A percentile compares a stretch with the other conserved stretches of the same genome.
phyloP scores from a whole-genome alignment of 176 grass and related monocot genomes.

The Lolium rigidum region DNA sequence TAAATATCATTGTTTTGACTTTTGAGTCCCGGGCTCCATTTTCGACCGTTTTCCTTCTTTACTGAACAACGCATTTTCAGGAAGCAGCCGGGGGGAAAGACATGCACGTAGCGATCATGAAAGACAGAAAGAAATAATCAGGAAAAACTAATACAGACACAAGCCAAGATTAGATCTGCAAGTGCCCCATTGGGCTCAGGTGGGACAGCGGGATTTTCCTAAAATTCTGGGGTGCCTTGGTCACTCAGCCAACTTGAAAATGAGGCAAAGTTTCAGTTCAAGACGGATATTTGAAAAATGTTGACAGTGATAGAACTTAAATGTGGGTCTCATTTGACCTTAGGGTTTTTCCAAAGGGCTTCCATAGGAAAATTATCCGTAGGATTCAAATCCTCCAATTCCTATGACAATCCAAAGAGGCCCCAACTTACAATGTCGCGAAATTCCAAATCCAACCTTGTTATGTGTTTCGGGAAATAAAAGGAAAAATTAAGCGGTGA shows the following conservation, averaged over 20 bases:
- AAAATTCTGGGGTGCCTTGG: not conserved
- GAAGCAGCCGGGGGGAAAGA: not conserved
- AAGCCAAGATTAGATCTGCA: constrained; percentile 40
- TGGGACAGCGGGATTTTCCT: not conserved
- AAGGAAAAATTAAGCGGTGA: too few relatives aligned
- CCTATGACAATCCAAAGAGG: too few relatives aligned
- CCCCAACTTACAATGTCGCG: too few relatives aligned
- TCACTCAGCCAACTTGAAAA: not conserved
- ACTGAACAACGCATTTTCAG: constrained; percentile 8
- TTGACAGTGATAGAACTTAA: too few relatives aligned
- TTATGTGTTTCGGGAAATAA: too few relatives aligned
- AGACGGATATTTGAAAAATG: not conserved
- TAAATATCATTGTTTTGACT: not conserved
- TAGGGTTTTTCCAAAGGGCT: too few relatives aligned
- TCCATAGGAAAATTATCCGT: too few relatives aligned
- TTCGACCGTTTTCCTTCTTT: not conserved
- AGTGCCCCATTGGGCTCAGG: not conserved
- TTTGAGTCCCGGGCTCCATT: too few relatives aligned
- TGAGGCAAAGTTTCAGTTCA: not conserved
- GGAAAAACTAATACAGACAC: constrained; percentile 1
- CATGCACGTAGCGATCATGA: constrained; percentile 1
- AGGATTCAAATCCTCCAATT: too few relatives aligned
- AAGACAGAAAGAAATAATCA: not conserved
- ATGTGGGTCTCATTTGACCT: too few relatives aligned
- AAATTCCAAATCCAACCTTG: too few relatives aligned